Conservation (phyloP, 768 basidiomycete species). For the Mycena vulgaris region DNA sequence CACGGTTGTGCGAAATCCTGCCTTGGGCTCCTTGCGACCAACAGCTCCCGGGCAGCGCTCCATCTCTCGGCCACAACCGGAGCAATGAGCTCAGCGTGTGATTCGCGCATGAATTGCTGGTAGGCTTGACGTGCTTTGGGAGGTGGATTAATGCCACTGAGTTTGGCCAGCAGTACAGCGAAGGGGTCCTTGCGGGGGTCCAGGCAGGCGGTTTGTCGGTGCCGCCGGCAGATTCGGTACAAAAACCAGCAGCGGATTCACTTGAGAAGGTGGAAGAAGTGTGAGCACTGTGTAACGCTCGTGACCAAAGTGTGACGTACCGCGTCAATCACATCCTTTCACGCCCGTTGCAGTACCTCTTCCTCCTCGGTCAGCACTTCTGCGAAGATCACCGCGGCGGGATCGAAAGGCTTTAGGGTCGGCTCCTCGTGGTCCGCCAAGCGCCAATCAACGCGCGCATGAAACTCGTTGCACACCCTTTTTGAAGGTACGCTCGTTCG, state of each 20-base stretch:
- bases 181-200: conserved; percentile 25
- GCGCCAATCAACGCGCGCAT: background rate
- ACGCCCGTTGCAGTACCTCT: background rate
- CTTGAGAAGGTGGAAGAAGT: background rate
- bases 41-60: background rate
- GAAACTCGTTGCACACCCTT: conserved; percentile 5
- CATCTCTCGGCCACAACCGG: conserved; percentile 6
- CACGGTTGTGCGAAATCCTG: background rate
- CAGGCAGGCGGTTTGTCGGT: background rate
- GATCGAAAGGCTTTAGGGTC: background rate
- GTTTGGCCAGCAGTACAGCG: conserved; percentile 7
- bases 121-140: too few species aligned
- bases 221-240: background rate
- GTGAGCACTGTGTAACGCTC: background rate
- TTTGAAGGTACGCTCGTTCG: background rate
- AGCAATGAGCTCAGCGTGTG: background rate
- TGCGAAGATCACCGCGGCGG: background rate
- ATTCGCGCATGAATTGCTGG: conserved; percentile 27
- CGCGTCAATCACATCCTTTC: background rate
- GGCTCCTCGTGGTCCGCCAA: conserved; percentile 1
- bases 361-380: background rate
- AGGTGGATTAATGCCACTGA: background rate
- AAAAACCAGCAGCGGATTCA: conserved; percentile 22
- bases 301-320: background rate
- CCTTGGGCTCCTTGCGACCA: conserved; percentile 7